phyloP scores from a whole-genome alignment of 179 eudicot genomes.

The Beta corolliflora region DNA sequence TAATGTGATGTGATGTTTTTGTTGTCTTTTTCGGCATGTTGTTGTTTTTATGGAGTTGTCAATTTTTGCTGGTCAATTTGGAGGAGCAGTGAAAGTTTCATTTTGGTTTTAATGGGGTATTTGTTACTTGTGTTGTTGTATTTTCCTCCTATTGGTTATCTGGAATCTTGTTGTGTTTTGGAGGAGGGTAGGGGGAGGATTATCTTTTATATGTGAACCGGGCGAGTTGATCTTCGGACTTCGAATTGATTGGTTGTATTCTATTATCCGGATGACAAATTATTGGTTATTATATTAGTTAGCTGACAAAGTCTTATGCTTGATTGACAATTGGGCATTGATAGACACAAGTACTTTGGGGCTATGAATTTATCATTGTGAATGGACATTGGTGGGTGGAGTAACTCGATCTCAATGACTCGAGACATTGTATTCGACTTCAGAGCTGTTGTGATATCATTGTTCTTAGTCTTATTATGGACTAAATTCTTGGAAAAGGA shows the following conservation, averaged over 20 bases:
- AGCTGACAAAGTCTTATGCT: neutral
- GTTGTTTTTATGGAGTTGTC: constrained; percentile 14
- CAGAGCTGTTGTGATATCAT: neutral
- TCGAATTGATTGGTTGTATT: neutral
- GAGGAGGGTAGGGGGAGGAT: neutral
- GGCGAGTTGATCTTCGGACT: no score
- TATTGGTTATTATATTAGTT: constrained; percentile 1
- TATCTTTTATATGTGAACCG: neutral
- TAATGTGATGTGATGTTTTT: neutral
- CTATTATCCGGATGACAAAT: neutral
- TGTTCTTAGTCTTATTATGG: neutral
- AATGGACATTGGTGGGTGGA: constrained; percentile 5
- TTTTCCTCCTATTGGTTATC: neutral
- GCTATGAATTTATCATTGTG: neutral
- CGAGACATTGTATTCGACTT: neutral
- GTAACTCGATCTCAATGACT: neutral
- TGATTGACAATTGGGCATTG: neutral
- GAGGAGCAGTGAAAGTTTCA: constrained; percentile 12
- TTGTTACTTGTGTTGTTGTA: neutral
- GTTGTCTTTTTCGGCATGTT: constrained; percentile 18
- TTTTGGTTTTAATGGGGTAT: neutral
- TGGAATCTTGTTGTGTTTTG: neutral
- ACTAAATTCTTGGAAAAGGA: neutral
- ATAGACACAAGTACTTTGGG: neutral
- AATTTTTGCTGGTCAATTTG: constrained; percentile 21